These are phyloP conservation scores for Bryoerythrophyllum caledonicum DNA, from an alignment of 225 moss, liverwort and hornwort genomes.

Conservation along the genomic window DNA sequence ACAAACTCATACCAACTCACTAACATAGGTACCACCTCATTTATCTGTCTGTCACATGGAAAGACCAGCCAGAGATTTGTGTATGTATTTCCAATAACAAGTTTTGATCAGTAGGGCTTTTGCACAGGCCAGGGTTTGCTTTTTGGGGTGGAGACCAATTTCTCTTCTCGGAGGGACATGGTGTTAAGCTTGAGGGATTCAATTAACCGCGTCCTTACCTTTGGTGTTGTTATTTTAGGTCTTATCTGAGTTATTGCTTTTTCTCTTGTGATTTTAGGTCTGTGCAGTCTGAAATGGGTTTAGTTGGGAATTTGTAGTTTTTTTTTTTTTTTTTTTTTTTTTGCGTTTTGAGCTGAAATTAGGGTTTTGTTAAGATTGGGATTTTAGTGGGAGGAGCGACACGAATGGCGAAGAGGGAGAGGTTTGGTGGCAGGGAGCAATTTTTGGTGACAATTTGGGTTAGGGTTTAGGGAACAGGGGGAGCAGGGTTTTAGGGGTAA, in stretches of 20 bases:
- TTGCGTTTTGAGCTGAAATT: constrained; percentile 10
- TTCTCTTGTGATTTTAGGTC: background rate
- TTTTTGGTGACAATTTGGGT: constrained; percentile 22
- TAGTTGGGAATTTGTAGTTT: background rate
- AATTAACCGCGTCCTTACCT: background rate
- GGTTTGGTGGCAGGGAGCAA: constrained; percentile 5
- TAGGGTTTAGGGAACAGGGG: constrained; percentile 17
- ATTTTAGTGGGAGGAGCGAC: background rate
- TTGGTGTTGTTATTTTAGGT: no score
- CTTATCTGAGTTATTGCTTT: no score
- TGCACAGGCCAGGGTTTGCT: no score
- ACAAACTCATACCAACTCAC: no score
- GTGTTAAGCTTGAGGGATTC: background rate
- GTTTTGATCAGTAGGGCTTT: no score
- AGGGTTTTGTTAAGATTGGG: background rate
- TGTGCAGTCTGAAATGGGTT: constrained; percentile 4
- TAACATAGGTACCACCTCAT: no score
- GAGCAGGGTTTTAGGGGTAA: background rate
- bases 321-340: no score
- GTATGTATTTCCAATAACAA: no score
- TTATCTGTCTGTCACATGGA: no score
- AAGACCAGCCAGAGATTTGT: no score
- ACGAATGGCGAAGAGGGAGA: constrained; percentile 15
- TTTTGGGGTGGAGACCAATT: background rate
- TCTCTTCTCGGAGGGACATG: background rate